Evolutionary conservation across 2,329 filamentous ascomycete species (phyloP), one percentile per base, ranked within the genome.

Genomic region (Podosphaera xanthii): DNA sequence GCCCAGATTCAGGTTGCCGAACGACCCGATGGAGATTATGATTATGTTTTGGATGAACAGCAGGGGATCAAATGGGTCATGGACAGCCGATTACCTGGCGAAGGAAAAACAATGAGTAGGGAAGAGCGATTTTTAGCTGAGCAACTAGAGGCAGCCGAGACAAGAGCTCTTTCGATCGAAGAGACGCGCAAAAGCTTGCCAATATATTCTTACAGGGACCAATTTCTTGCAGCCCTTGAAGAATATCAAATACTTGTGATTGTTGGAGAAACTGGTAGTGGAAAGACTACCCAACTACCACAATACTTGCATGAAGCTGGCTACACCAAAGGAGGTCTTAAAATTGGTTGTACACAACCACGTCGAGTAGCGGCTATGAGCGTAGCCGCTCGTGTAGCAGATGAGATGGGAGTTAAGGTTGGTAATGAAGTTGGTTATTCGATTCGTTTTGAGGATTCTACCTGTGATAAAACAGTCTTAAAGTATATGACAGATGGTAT

Each of bases 401-500:
- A 97, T 59, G 92, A 98, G 69, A 86, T 94, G 74, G 89, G 86
- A 0, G 84, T 88, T 61, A 90, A 91, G 69, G 74, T 97, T 9
- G 92, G 92, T 0, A 86, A 87, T 62, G 88, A 96, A 68, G 91
- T 97, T 34, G 92, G 92, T 14, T 98, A 96, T 69, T 84, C 84
- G 0, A 94, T 98, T 65, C 86, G 92, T 62, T 98, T 97, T 66
- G 92, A 98, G 69, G 87, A 96, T 70, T 83, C 83, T 63, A 94
- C 89, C 0, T 87, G 82, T 68, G 88, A 94, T 66, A 94, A 94
- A 72, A 97, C 92, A 0, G 76, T 91, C 6, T 73, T 98, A 59
- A 94, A 95, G 71, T 97, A 95, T 71, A 91, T 94, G 86, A 98
- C 92, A 0, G 92, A 98, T 67, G 92, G 92, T 69, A 94, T 97